Evolutionary conservation across 257 asterid species (phyloP), one percentile per base, ranked within the genome.

Genomic region (Dorcoceras hygrometricum): DNA sequence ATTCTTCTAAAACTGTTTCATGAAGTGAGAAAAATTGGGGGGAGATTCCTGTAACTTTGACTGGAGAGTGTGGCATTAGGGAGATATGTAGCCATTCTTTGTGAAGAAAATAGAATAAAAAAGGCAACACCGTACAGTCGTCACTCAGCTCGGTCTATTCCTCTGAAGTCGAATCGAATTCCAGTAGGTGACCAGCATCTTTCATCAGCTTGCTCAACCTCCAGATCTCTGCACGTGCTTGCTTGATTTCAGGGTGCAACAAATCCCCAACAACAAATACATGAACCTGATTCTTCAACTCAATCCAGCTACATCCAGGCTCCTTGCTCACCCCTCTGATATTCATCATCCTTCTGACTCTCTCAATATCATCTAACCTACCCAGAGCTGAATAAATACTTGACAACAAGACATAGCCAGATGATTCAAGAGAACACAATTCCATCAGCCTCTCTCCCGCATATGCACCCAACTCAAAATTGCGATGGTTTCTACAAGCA

Each of bases 291-390:
- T 78, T 91, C 87, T 81, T 86, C 39, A 91, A 67, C 86, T 88
- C 96, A 64, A 91, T 78, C 97, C 97, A 91, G 77, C 97, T 91
- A 67, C 95, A 91, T 14, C 96, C 97, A 2, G 97, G 97, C 79
- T 86, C 96, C 71, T 91, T 91, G 53, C 64, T 88, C 24, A 91
- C 67, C 53, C 96, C 87, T 63, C 96, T 83, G 5, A 62, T 60
- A 63, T 73, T 86, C 96, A 91, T 91, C 65, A 79, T 67, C 79
- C 80, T 76, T 68, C 96, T 80, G 8, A 91, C 91, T 43, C 95
- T 73, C 74, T 83, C 83, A 25, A 88, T 96, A 24, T 88, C 90
- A 31, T 76, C 74, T 18, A 69, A 53, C 71, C 84, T 81, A 20
- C 96, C 95, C 78, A 88, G 55, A 5, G 89, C 91, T 18, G 90